Evolutionary conservation across 192 early-diverging fungal genomes (phyloP), one percentile per base, ranked within the genome.

Genomic region (Linnemannia elongata): DNA sequence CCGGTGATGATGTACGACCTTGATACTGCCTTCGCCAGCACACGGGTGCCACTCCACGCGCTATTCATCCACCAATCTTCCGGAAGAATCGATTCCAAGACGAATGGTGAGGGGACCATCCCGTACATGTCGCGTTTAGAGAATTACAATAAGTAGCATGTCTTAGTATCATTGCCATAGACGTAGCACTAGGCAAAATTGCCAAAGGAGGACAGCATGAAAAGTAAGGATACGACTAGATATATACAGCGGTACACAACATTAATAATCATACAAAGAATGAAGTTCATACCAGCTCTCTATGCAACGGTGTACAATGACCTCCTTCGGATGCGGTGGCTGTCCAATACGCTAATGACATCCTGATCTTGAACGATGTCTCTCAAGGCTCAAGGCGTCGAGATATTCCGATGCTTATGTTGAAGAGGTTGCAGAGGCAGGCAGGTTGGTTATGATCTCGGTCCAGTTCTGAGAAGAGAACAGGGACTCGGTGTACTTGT

Each of bases 51-150:
- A 78, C 45, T 49, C 76, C 76, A 78, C 30, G 66, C 30, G 66
- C 47, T 69, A 69, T 69, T 70, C 68, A 78, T 69, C 68, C 76
- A 78, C 68, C 68, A 78, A 69, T 52, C 44, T 70, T 78, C 66
- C 66, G 76, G 70, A 49, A 78, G 76, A 52, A 47, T 15, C 44
- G 76, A 69, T 78, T 45, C 41, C 42, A 78, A 69, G 42, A 36
- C 66, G 45, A 78, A 78, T 44, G 75, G 57, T 66, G 75, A 76
- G 54, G 75, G 75, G 30, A 33, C 72, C 42, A 74, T 74, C 72
- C 45, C 44, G 45, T 49, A 74, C 45, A 49, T 27, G 72, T 74
- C 27, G 44, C 27, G 52, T 45, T 27, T 74, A 52, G 71, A 72
- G 9, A 27, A 44, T 52, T 33, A 33, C 27, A 30, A 63, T 6